Evolutionary conservation across 2,329 filamentous ascomycete species (phyloP).

Genomic region (Clonostachys byssicola): DNA sequence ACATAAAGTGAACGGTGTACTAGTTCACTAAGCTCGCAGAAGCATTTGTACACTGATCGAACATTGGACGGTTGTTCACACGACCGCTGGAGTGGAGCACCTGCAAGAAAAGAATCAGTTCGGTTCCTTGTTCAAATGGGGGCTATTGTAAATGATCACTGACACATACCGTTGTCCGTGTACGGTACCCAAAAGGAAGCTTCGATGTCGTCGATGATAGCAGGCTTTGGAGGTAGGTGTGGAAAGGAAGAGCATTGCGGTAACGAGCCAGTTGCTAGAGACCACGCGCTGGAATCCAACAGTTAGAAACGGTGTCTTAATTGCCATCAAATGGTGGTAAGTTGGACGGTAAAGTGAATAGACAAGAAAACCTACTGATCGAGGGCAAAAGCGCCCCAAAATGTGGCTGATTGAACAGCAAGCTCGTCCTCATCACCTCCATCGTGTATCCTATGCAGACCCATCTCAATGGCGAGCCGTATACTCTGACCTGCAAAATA

Average conservation of each 20-base stretch:
- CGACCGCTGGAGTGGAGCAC: slow-evolving; percentile 47
- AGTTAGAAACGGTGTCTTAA: neutral
- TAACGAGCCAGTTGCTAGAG: slow-evolving; percentile 57
- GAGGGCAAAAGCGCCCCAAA: slow-evolving; percentile 58
- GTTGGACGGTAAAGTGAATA: neutral
- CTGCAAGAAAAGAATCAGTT: slow-evolving; percentile 17
- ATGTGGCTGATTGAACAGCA: slow-evolving; percentile 55
- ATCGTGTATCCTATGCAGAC: slow-evolving; percentile 52
- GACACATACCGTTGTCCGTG: slow-evolving; percentile 49
- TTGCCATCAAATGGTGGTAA: neutral
- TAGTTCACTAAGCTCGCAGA: slow-evolving; percentile 69
- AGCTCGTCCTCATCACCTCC: slow-evolving; percentile 48
- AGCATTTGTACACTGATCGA: slow-evolving; percentile 62
- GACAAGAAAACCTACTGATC: slow-evolving; percentile 50
- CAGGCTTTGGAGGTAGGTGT: slow-evolving; percentile 53
- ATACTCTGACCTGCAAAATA: slow-evolving; percentile 70
- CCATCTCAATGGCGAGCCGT: slow-evolving; percentile 68
- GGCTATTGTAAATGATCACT: neutral
- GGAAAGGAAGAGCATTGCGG: slow-evolving; percentile 56
- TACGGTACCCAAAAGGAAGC: slow-evolving; percentile 56
- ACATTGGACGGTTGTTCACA: slow-evolving; percentile 64
- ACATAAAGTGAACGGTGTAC: slow-evolving; percentile 69
- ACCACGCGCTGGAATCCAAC: slow-evolving; percentile 50
- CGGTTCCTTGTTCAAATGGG: neutral
- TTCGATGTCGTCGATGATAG: slow-evolving; percentile 57